Evolutionary conservation across 2,329 filamentous ascomycete genomes (phyloP).

Genomic region (Claviceps humidiphila): DNA sequence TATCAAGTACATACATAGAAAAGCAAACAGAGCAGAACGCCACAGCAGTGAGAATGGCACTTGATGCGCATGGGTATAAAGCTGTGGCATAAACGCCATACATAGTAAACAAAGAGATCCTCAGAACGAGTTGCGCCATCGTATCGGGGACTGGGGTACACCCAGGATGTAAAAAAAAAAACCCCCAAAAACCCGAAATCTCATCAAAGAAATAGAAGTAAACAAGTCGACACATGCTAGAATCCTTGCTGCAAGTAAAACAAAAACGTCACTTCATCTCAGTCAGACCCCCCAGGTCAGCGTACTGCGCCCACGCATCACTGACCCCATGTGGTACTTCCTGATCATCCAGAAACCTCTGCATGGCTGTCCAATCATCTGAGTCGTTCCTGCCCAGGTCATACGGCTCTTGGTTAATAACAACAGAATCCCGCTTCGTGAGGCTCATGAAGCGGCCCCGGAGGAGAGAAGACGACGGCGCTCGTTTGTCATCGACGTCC

Average conservation of each 20-base stretch:
- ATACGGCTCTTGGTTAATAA: slow-evolving; percentile 11
- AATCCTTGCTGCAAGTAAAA: neutral
- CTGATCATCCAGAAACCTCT: slow-evolving; percentile 21
- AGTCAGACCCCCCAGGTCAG: slow-evolving; percentile 31
- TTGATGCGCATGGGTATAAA: no score
- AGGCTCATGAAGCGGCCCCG: slow-evolving; percentile 8
- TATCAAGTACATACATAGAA: no score
- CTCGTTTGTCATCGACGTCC: slow-evolving; percentile 11
- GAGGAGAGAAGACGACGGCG: slow-evolving; percentile 8
- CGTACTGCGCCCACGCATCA: slow-evolving; percentile 33
- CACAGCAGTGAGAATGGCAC: no score
- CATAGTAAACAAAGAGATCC: no score
- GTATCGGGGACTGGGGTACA: no score
- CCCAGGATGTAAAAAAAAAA: no score
- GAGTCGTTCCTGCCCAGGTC: slow-evolving; percentile 14
- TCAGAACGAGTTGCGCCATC: no score
- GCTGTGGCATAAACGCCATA: no score
- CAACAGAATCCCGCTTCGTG: slow-evolving; percentile 5
- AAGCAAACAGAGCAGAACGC: no score
- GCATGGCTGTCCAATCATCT: slow-evolving; percentile 24
- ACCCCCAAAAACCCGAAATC: no score
- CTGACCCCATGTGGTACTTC: slow-evolving; percentile 11
- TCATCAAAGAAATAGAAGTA: neutral
- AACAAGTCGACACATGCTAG: no score
- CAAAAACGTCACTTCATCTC: slow-evolving; percentile 18